Percentiles rank a stretch among this genome's conserved stretches.
These are phyloP conservation scores for Yamadazyma blattariae DNA, from an alignment of 1,139 yeast species.

Conservation along the genomic window DNA sequence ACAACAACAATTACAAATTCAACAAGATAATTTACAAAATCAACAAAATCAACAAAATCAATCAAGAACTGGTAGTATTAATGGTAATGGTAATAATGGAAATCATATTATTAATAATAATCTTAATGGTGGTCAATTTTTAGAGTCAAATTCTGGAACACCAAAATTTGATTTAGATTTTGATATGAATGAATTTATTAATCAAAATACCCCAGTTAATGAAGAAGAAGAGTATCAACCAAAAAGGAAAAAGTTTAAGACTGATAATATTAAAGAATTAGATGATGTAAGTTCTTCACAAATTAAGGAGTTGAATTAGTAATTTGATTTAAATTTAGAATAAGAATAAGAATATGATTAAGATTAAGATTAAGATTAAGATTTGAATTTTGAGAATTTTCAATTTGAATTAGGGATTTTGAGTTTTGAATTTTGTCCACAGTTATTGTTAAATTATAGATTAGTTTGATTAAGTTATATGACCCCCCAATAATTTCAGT, in stretches of 20 bases:
- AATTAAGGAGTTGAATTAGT: constrained; percentile 2
- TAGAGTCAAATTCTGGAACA: background rate
- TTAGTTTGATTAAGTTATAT: too few relatives aligned
- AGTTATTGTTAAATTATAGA: too few relatives aligned
- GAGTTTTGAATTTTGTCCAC: too few relatives aligned
- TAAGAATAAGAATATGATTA: too few relatives aligned
- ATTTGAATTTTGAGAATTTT: too few relatives aligned
- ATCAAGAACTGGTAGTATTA: background rate
- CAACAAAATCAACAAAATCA: constrained; percentile 6
- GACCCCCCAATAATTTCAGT: too few relatives aligned
- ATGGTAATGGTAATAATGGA: too few relatives aligned
- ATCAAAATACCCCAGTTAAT: constrained; percentile 14
- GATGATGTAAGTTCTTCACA: constrained; percentile 1
- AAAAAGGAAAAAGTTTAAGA: constrained; percentile 11
- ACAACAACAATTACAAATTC: constrained; percentile 31
- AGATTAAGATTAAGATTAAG: too few relatives aligned
- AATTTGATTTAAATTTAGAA: too few relatives aligned
- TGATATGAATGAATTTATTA: constrained; percentile 37
- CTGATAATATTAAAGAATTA: constrained; percentile 12
- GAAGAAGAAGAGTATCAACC: constrained; percentile 18
- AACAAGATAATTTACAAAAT: constrained; percentile 16
- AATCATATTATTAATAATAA: too few relatives aligned
- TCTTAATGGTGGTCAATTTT: too few relatives aligned
- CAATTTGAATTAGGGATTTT: too few relatives aligned
- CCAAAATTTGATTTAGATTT: constrained; percentile 29